Evolutionary conservation across 306 rosid genomes (phyloP).

Genomic region (Lablab purpureus): DNA sequence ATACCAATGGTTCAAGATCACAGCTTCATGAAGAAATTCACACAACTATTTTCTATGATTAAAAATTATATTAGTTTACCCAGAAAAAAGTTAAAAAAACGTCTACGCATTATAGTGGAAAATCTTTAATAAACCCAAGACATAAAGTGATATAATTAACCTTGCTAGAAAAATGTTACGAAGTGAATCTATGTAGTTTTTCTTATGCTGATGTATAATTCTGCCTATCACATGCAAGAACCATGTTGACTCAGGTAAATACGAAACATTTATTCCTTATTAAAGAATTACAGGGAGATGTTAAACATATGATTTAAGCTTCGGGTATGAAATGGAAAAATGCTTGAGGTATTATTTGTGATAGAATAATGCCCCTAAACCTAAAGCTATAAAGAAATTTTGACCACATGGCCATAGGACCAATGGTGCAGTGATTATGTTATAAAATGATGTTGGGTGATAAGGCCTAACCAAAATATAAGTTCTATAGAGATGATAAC

Average conservation of each 20-base stretch:
- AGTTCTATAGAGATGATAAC: neutral
- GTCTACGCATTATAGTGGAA: neutral
- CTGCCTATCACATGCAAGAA: too few species aligned
- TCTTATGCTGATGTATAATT: neutral
- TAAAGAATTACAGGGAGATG: neutral
- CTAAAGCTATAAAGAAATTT: neutral
- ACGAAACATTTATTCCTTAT: neutral
- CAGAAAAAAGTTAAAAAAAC: neutral
- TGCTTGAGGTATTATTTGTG: neutral
- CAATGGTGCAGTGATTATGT: neutral
- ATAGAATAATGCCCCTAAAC: neutral
- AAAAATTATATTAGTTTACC: neutral
- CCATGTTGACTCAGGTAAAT: too few species aligned
- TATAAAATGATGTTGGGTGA: neutral
- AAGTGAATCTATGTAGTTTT: neutral
- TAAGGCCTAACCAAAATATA: neutral
- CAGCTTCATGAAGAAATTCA: neutral
- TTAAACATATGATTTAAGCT: conserved; percentile 5
- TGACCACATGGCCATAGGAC: neutral
- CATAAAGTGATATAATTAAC: neutral
- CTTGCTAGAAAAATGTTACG: neutral
- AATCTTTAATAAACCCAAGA: neutral
- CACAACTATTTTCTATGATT: neutral
- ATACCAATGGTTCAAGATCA: neutral
- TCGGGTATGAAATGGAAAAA: neutral